Percentiles rank a stretch among this genome's conserved stretches.
Conservation (phyloP, 495 filamentous ascomycete species). For the Parachaetomium inaequale region DNA sequence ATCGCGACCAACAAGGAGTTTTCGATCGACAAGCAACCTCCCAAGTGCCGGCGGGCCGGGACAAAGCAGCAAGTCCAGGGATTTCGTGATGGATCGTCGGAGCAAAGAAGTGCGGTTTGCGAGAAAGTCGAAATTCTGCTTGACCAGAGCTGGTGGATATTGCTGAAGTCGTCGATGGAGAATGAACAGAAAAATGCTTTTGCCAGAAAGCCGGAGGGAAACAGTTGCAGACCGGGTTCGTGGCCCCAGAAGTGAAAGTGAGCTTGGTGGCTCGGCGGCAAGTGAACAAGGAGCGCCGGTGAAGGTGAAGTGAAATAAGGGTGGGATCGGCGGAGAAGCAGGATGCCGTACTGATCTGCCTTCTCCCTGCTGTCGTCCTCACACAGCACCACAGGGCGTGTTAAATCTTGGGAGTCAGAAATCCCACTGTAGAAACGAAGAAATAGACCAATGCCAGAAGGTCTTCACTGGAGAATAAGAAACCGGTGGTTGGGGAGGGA, state of each 20-base stretch:
- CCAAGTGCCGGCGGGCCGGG: conserved; percentile 3
- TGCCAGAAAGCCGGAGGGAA: conserved; percentile 3
- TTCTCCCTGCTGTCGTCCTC: not conserved
- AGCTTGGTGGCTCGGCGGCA: not conserved
- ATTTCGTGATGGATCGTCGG: too few species aligned
- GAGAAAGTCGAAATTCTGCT: too few species aligned
- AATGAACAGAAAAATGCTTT: not conserved
- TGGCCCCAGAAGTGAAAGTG: not conserved
- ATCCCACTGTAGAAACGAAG: not conserved
- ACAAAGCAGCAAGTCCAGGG: conserved; percentile 15
- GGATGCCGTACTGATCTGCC: not conserved
- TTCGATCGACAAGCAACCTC: not conserved
- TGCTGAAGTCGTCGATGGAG: not conserved
- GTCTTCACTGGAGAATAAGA: not conserved
- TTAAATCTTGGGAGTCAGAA: not conserved
- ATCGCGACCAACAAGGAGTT: not conserved
- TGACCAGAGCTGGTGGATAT: too few species aligned
- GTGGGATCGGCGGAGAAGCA: not conserved
- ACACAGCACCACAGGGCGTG: not conserved
- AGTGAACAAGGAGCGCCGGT: not conserved
- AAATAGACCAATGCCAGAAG: not conserved
- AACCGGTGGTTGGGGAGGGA: conserved; percentile 4
- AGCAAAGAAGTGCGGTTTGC: too few species aligned
- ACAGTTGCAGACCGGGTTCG: not conserved
- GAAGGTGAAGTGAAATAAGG: not conserved